Conservation (phyloP, 257 asterid species). For the Nicotiana tabacum region DNA sequence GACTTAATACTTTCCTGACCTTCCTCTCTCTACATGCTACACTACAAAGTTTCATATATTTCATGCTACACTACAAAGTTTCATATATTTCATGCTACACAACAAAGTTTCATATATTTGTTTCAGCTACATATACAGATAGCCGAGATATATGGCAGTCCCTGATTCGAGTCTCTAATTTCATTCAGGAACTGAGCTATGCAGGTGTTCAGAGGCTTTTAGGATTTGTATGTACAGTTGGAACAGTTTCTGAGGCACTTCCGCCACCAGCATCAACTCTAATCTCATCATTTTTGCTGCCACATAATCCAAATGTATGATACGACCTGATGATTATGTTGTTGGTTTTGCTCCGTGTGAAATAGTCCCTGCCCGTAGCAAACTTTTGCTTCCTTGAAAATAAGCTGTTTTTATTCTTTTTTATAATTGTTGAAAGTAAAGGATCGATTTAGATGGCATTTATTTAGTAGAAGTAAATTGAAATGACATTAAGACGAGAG, state of each 20-base stretch:
- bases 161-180: not conserved
- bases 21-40: not conserved
- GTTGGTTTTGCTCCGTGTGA: not conserved
- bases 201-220: constrained; percentile 66
- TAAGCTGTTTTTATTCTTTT: not conserved
- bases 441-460: not conserved
- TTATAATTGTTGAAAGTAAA: not conserved
- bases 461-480: not conserved
- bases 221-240: constrained; percentile 51
- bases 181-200: constrained; percentile 52
- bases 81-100: too few species aligned
- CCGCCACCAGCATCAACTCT: constrained; percentile 64
- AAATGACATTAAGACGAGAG: not conserved
- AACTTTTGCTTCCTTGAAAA: constrained; percentile 9
- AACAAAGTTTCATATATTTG: too few species aligned
- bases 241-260: constrained; percentile 51
- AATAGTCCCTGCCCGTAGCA: not conserved
- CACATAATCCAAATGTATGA: constrained; percentile 60
- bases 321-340: constrained; percentile 14
- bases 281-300: constrained; percentile 47
- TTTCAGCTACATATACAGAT: not conserved
- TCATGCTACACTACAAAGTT: too few species aligned
- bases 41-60: too few species aligned
- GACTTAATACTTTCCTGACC: not conserved
- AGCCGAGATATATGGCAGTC: not conserved